These are phyloP conservation scores for Rhododendron williamsianum DNA, from an alignment of 148 eudicot genomes.

Conservation along the genomic window DNA sequence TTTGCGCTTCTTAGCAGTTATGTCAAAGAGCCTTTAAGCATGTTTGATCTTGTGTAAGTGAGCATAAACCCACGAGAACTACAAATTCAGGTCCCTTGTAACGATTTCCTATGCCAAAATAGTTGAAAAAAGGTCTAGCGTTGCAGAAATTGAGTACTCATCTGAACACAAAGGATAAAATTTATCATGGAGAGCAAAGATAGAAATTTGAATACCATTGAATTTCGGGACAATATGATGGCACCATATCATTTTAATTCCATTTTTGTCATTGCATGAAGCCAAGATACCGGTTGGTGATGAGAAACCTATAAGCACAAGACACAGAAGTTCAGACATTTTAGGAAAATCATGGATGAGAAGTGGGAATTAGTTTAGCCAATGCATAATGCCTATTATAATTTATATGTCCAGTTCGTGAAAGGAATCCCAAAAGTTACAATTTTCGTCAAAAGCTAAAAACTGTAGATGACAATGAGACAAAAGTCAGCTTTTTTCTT, in stretches of 20 bases:
- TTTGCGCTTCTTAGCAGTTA: neutral
- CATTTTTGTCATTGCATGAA: conserved; percentile 57
- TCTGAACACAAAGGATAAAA: neutral
- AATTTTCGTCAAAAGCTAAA: neutral
- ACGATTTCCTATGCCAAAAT: neutral
- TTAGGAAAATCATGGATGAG: neutral
- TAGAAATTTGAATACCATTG: conserved; percentile 32
- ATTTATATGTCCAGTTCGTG: neutral
- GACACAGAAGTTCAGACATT: neutral
- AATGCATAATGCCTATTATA: neutral
- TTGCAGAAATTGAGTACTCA: neutral
- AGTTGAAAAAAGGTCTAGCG: neutral
- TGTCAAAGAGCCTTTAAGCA: neutral
- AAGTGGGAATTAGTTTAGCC: neutral
- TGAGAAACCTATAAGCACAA: conserved; percentile 63
- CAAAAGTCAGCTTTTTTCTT: neutral
- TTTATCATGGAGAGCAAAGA: neutral
- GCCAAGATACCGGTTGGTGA: conserved; percentile 75
- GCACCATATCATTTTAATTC: conserved; percentile 64
- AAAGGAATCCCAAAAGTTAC: neutral
- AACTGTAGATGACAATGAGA: neutral
- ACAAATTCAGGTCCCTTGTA: neutral
- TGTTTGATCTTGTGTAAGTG: neutral
- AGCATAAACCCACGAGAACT: neutral
- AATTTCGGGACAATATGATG: conserved; percentile 55